A percentile compares a stretch with the other conserved stretches of the same genome.
Evolutionary conservation across 257 asterid genomes (phyloP).

Genomic region (Nicotiana attenuata): DNA sequence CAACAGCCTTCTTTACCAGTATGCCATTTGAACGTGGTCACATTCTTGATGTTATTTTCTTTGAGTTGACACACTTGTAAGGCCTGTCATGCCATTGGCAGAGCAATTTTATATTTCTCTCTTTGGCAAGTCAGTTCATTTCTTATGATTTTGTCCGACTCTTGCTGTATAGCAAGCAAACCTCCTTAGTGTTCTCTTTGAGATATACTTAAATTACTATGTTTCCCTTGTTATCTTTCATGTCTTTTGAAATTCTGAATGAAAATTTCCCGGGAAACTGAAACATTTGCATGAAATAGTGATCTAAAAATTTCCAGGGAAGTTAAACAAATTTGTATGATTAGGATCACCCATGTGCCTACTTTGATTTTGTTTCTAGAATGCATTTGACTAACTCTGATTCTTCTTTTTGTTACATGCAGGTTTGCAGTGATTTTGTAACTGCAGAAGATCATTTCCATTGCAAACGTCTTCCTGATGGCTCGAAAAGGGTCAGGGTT

Average conservation of each 20-base stretch:
- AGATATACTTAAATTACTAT: not conserved
- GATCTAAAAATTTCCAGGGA: no score
- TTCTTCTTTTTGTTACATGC: not conserved
- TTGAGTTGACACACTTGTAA: not conserved
- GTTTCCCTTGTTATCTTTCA: not conserved
- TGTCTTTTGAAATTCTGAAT: not conserved
- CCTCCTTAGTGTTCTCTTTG: not conserved
- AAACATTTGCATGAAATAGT: no score
- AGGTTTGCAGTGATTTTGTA: constrained; percentile 9
- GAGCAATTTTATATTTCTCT: not conserved
- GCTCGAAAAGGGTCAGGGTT: constrained; percentile 15
- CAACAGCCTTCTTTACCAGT: not conserved
- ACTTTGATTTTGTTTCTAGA: not conserved
- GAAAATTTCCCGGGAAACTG: no score
- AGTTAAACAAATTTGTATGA: no score
- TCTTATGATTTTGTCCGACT: not conserved
- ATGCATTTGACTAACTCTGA: not conserved
- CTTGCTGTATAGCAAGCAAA: not conserved
- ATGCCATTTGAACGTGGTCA: not conserved
- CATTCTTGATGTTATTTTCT: not conserved
- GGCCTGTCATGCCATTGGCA: not conserved
- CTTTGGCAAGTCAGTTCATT: not conserved
- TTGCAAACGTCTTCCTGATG: constrained; percentile 21
- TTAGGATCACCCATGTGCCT: not conserved
- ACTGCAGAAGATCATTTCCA: constrained; percentile 9